Evolutionary conservation across 345 rosid genomes (phyloP), one percentile per base, ranked within the genome.

Genomic region (Fremontodendron californicum): DNA sequence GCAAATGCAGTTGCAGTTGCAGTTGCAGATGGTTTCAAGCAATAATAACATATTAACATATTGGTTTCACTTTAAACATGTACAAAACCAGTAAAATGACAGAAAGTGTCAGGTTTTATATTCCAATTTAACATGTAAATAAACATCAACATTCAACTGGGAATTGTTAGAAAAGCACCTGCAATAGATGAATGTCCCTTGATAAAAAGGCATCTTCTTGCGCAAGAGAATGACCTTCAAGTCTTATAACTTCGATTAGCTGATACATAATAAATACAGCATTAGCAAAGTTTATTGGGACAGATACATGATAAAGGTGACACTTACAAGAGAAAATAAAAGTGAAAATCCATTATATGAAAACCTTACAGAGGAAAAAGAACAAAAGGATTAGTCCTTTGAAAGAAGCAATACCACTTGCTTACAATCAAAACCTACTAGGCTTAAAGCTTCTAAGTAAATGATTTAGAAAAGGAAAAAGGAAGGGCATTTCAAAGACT

Each of bases 201-300:
- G 98, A 92, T 74, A 88, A 88, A 78, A 90, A 92, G 15, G 97
- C 92, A 79, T 94, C 99, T 67, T 96, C 99, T 81, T 92, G 99
- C 6, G 80, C 90, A 80, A 91, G 85, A 57, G 99, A 89, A 82
- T 96, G 99, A 40, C 98, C 98, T 88, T 96, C 99, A 6, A 96
- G 88, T 70, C 97, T 86, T 74, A 96, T 86, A 74, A 94, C 98
- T 86, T 96, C 99, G 68, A 96, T 97, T 77, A 92, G 78, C 99
- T 94, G 88, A 62, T 5, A 60, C 10, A 45, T 45, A 11, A 29
- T 9, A 61, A 42, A 61, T 66, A 35, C 13, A 77, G 42, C 35
- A 21, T 13, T 57, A 75, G 58, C 45, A 40, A 40, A 29, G 37
- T 29, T 29, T 61, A 61, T 29, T 27, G n/a, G 39, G 37, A 61